A percentile compares a stretch with the other conserved stretches of the same genome.
These are phyloP conservation scores for Kuraishia cidri DNA, from an alignment of 805 yeast genomes.

Conservation along the genomic window DNA sequence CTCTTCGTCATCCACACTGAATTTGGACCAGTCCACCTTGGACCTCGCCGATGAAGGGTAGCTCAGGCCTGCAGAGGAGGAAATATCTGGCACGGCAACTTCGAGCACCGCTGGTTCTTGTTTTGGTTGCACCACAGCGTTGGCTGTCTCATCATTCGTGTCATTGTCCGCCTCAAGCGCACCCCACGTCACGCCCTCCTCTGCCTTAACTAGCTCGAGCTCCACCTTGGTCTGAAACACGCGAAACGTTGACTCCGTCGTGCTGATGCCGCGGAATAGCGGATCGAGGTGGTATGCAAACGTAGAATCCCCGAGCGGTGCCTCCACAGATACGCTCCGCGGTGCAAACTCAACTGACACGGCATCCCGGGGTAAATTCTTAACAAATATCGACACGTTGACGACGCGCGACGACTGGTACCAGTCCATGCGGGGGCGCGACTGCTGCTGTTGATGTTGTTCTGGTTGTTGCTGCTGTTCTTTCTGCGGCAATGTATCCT, in stretches of 20 bases:
- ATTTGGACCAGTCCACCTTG: background rate
- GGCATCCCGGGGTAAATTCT: slow-evolving; percentile 46
- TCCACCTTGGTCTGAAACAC: slow-evolving; percentile 74
- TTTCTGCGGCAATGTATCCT: background rate
- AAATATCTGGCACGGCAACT: no score
- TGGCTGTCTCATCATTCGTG: slow-evolving; percentile 7
- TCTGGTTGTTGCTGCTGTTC: background rate
- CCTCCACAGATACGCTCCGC: slow-evolving; percentile 27
- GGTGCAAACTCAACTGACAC: slow-evolving; percentile 28
- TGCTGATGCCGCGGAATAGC: slow-evolving; percentile 40
- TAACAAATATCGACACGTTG: slow-evolving; percentile 64
- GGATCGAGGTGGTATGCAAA: slow-evolving; percentile 51
- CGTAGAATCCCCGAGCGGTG: slow-evolving; percentile 27
- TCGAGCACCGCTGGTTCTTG: background rate
- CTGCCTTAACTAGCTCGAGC: slow-evolving; percentile 42
- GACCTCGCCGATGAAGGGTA: background rate
- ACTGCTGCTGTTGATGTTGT: slow-evolving; percentile 8
- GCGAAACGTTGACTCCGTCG: slow-evolving; percentile 31
- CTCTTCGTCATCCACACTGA: slow-evolving; percentile 29
- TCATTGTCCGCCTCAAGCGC: slow-evolving; percentile 28
- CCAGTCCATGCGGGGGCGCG: slow-evolving; percentile 50
- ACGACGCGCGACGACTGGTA: slow-evolving; percentile 56
- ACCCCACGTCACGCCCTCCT: slow-evolving; percentile 39
- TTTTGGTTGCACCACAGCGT: no score
- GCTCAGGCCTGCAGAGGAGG: background rate